phyloP scores from a whole-genome alignment of 2,329 filamentous ascomycete species.

The Xylaria sp. region DNA sequence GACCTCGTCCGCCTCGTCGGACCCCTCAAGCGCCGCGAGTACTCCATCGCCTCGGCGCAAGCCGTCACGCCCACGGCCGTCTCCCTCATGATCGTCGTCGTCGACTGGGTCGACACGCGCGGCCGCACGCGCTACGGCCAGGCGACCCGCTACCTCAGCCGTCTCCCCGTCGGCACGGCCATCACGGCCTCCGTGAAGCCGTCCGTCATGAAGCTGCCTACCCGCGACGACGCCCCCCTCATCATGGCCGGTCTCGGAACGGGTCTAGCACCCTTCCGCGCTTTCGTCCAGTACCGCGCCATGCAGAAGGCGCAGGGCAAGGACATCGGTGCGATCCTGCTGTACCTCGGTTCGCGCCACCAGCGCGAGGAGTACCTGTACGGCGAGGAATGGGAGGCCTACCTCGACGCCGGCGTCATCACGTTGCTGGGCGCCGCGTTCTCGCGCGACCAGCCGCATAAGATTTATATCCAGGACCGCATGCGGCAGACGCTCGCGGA shows the following conservation, averaged over 20 bases:
- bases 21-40: conserved; percentile 93
- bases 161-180: conserved; percentile 66
- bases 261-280: conserved; percentile 96
- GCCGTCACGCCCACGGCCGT: conserved; percentile 88
- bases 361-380: conserved; percentile 98
- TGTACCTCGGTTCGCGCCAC: conserved; percentile 96
- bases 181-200: conserved; percentile 95
- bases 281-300: conserved; percentile 95
- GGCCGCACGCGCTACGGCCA: conserved; percentile 89
- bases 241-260: conserved; percentile 99
- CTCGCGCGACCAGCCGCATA: conserved; percentile 92
- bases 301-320: conserved; percentile 98
- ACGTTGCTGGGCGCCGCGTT: conserved; percentile 91
- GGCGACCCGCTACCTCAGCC: conserved; percentile 82
- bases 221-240: conserved; percentile 79
- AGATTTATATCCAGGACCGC: conserved; percentile 98
- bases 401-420: conserved; percentile 90
- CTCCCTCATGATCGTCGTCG: conserved; percentile 92
- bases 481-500: conserved; percentile 84
- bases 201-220: conserved; percentile 97
- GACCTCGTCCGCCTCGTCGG: conserved; percentile 82
- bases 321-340: conserved; percentile 83
- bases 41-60: conserved; percentile 97
- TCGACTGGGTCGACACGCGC: conserved; percentile 85
- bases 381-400: conserved; percentile 98